A percentile compares a stretch with the other conserved stretches of the same genome.
These are phyloP conservation scores for Debaryomyces prosopidis DNA, from an alignment of 805 yeast genomes.

Conservation along the genomic window DNA sequence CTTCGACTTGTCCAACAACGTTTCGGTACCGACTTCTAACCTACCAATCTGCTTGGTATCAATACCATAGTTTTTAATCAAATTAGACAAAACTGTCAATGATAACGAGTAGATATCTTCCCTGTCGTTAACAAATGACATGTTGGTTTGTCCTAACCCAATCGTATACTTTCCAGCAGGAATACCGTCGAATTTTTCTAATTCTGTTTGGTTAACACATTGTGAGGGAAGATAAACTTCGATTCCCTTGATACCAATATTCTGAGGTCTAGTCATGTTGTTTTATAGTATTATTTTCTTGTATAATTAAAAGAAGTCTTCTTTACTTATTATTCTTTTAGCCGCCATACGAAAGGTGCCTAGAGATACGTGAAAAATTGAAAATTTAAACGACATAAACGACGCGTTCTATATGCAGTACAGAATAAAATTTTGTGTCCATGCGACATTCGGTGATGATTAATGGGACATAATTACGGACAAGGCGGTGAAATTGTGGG, in stretches of 20 bases:
- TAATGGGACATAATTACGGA: background rate
- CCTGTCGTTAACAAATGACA: constrained; percentile 96
- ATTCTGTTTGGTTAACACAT: constrained; percentile 79
- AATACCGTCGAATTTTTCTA: constrained; percentile 83
- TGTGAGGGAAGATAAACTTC: constrained; percentile 82
- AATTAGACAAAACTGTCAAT: constrained; percentile 80
- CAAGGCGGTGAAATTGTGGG: background rate
- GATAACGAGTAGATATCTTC: constrained; percentile 95
- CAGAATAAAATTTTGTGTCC: background rate
- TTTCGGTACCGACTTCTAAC: constrained; percentile 97
- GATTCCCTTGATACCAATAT: constrained; percentile 95
- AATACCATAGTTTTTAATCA: constrained; percentile 77
- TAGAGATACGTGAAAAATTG: background rate
- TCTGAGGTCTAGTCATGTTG: constrained; percentile 36
- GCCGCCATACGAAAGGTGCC: background rate
- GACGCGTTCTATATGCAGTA: background rate
- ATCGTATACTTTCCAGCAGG: constrained; percentile 96
- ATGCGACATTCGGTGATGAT: no score
- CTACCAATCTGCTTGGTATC: constrained; percentile 85
- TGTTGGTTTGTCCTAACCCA: constrained; percentile 97
- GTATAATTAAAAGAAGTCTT: no score
- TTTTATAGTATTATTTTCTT: background rate
- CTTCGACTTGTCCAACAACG: constrained; percentile 93
- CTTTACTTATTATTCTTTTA: background rate
- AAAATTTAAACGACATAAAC: background rate